phyloP scores from a whole-genome alignment of 2,329 filamentous ascomycete genomes.

The Colletotrichum magnum region DNA sequence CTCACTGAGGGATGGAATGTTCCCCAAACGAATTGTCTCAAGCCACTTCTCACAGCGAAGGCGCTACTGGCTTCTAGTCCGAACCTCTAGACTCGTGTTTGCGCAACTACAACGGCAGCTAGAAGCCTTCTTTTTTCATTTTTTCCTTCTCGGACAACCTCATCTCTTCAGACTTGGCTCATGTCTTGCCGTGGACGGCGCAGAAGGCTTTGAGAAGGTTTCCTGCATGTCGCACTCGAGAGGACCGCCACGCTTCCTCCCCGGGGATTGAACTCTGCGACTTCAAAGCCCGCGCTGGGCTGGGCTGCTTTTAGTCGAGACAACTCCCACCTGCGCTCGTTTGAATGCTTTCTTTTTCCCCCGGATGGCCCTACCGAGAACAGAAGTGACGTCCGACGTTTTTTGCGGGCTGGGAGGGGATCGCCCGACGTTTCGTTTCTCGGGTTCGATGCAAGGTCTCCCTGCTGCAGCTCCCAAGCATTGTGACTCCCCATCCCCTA shows the following conservation, averaged over 20 bases:
- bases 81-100: background rate
- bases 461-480: constrained; percentile 5
- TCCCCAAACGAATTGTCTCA: constrained; percentile 33
- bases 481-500: no score
- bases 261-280: constrained; percentile 9
- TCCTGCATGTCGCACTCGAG: constrained; percentile 21
- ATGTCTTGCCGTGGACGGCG: background rate
- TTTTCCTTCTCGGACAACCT: background rate
- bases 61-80: constrained; percentile 30
- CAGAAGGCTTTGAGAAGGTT: background rate
- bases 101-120: constrained; percentile 34
- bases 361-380: constrained; percentile 40
- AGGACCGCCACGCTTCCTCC: constrained; percentile 1
- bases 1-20: background rate
- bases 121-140: constrained; percentile 4
- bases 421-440: constrained; percentile 26
- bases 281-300: constrained; percentile 15
- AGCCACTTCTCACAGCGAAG: constrained; percentile 25
- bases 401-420: constrained; percentile 13
- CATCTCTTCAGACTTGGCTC: background rate
- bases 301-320: constrained; percentile 12
- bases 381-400: constrained; percentile 38
- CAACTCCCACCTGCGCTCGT: constrained; percentile 8
- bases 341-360: constrained; percentile 16
- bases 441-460: constrained; percentile 9